Percentiles rank a stretch among this genome's conserved stretches.
Conservation (phyloP, 1,139 yeast genomes). For the Groenewaldozyma auringiensis region DNA sequence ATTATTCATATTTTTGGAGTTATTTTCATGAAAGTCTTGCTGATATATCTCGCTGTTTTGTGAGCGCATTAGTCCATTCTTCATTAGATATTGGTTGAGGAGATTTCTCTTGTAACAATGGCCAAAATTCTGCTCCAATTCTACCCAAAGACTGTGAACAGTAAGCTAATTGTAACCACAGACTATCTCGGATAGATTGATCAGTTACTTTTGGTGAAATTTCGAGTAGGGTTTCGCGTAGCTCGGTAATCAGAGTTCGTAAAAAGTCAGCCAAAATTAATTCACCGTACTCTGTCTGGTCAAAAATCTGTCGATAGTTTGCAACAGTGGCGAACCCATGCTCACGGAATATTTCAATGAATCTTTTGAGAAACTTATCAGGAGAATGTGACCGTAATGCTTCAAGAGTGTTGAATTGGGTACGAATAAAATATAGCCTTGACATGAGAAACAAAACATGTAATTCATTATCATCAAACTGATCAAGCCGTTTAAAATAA, state of each 20-base stretch:
- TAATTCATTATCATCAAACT: conserved; percentile 14
- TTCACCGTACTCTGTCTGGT: conserved; percentile 10
- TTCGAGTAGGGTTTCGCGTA: conserved; percentile 32
- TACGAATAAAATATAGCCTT: conserved; percentile 28
- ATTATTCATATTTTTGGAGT: neutral
- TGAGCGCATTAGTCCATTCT: conserved; percentile 35
- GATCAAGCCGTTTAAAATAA: conserved; percentile 47
- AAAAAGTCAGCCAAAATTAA: conserved; percentile 38
- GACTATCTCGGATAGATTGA: conserved; percentile 47
- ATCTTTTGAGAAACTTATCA: conserved; percentile 67
- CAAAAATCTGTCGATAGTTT: conserved; percentile 56
- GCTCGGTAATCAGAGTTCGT: conserved; percentile 30
- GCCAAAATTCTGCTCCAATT: conserved; percentile 59
- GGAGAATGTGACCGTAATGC: conserved; percentile 45
- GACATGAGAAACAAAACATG: conserved; percentile 32
- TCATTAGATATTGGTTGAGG: conserved; percentile 23
- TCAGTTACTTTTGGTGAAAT: conserved; percentile 36
- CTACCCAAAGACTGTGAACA: conserved; percentile 69
- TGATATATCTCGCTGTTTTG: conserved; percentile 35
- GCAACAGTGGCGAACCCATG: conserved; percentile 66
- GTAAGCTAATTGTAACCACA: conserved; percentile 65
- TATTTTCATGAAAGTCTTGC: conserved; percentile 14
- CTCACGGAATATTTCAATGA: conserved; percentile 77
- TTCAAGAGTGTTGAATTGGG: conserved; percentile 45
- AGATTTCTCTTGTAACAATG: conserved; percentile 24